A percentile compares a stretch with the other conserved stretches of the same genome.
These are phyloP conservation scores for Phytopythium kandeliae DNA, from an alignment of 352 stramenopile genomes.

Conservation along the genomic window DNA sequence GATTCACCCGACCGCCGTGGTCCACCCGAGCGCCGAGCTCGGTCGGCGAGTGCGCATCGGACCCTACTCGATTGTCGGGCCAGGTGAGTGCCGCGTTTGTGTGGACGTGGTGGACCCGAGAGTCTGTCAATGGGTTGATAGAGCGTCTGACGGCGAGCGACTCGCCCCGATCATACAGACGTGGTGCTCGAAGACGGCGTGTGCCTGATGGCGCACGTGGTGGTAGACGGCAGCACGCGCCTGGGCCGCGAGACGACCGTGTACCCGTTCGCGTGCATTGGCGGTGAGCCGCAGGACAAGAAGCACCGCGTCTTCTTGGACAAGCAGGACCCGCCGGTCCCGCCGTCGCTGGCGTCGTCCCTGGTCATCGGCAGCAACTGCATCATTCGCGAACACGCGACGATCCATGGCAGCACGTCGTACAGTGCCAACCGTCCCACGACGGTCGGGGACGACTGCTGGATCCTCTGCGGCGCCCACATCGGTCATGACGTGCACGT, in stretches of 20 bases:
- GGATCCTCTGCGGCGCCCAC: conserved; percentile 70
- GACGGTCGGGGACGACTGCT: conserved; percentile 67
- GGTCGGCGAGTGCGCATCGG: conserved; percentile 59
- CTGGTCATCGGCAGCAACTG: conserved; percentile 62
- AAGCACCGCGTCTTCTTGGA: conserved; percentile 38
- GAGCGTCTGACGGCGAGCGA: neutral
- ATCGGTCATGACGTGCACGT: conserved; percentile 67
- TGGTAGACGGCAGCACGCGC: conserved; percentile 60
- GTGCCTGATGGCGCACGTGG: conserved; percentile 63
- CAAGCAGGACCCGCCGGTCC: conserved; percentile 1
- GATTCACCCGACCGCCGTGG: conserved; percentile 64
- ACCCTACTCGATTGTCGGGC: conserved; percentile 65
- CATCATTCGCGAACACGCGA: conserved; percentile 80
- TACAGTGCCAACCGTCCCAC: conserved; percentile 48
- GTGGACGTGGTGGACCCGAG: too few species aligned
- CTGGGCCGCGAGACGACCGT: conserved; percentile 52
- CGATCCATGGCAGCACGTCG: conserved; percentile 73
- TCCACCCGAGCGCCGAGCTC: conserved; percentile 55
- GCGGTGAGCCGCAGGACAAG: conserved; percentile 76
- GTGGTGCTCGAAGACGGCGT: conserved; percentile 64
- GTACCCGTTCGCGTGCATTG: conserved; percentile 71
- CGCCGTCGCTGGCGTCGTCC: conserved; percentile 12
- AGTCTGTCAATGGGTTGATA: too few species aligned
- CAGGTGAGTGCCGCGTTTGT: conserved; percentile 23
- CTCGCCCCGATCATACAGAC: conserved; percentile 27